Conservation (phyloP, 2,329 filamentous ascomycete genomes). For the Penicillium sp. region DNA sequence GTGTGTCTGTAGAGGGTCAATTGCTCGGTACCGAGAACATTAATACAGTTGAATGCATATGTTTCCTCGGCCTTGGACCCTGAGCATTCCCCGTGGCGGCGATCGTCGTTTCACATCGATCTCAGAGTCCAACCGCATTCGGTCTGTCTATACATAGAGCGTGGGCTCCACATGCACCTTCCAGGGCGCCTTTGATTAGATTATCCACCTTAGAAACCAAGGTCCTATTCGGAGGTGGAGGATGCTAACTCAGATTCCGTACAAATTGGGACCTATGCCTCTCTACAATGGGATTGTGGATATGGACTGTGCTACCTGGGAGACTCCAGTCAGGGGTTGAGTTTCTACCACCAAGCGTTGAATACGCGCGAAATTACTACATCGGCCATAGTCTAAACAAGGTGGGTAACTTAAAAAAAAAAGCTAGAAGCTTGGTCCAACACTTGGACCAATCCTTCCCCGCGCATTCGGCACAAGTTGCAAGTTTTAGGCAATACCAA, state of each 20-base stretch:
- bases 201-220: background rate
- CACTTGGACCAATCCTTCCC: background rate
- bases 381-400: background rate
- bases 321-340: background rate
- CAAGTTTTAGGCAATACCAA: background rate
- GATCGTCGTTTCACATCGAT: slow-evolving; percentile 21
- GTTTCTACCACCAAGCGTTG: background rate
- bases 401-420: background rate
- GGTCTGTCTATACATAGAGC: slow-evolving; percentile 12
- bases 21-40: background rate
- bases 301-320: no score
- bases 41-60: background rate
- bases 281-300: no score
- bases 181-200: slow-evolving; percentile 7
- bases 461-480: background rate
- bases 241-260: no score
- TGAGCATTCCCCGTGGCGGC: slow-evolving; percentile 9
- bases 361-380: background rate
- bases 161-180: slow-evolving; percentile 2
- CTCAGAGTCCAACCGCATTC: slow-evolving; percentile 14
- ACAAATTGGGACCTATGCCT: no score
- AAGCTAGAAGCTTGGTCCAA: background rate
- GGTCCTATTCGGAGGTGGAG: no score
- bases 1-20: background rate
- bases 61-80: slow-evolving; percentile 4